Percentiles rank a stretch among this genome's conserved stretches.
Evolutionary conservation across 805 yeast genomes (phyloP).

Genomic region (Saccharomyces jurei): DNA sequence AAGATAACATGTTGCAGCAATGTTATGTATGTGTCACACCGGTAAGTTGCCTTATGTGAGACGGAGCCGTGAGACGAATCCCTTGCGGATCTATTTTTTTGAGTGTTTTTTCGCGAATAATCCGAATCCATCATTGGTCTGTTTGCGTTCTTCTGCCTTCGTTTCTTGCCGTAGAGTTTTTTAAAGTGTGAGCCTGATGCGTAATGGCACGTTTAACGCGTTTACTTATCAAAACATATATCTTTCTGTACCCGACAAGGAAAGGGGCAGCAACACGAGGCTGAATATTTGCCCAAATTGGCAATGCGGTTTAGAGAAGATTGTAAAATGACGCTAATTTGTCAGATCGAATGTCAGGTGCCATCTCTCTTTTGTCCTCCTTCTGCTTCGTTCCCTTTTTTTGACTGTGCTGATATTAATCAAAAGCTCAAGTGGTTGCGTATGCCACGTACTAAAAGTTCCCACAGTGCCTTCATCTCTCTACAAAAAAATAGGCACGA

Average conservation of each 20-base stretch:
- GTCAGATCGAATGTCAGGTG: background rate
- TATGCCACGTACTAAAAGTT: background rate
- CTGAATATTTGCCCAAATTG: background rate
- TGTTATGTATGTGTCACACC: background rate
- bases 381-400: background rate
- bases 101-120: background rate
- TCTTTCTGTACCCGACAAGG: background rate
- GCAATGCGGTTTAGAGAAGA: background rate
- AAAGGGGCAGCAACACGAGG: background rate
- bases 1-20: background rate
- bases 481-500: background rate
- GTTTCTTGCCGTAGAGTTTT: background rate
- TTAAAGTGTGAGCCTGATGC: background rate
- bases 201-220: background rate
- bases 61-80: background rate
- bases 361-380: background rate
- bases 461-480: background rate
- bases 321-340: background rate
- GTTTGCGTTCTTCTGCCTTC: background rate
- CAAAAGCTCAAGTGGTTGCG: background rate
- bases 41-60: background rate
- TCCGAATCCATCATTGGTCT: background rate
- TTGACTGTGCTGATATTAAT: background rate
- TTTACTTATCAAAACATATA: background rate
- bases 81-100: background rate